Conservation (phyloP, 768 basidiomycete species). For the Mycena olivaceomarginata region DNA sequence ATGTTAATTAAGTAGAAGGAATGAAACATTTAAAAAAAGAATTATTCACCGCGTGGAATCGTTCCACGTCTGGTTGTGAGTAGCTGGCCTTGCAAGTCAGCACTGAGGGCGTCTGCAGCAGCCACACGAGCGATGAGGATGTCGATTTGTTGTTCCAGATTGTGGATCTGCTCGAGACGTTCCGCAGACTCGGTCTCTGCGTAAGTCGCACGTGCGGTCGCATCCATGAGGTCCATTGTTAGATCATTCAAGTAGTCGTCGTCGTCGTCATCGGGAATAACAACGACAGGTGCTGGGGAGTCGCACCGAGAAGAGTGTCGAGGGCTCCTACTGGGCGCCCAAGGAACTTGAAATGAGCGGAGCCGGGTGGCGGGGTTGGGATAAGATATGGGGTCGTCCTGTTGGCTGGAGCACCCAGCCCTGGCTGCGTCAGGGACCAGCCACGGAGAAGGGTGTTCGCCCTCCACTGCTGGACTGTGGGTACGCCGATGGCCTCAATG, state of each 20-base stretch:
- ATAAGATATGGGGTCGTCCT: too few relatives aligned
- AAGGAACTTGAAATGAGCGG: too few relatives aligned
- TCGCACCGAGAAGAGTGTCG: not conserved
- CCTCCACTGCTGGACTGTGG: constrained; percentile 6
- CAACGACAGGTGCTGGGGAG: not conserved
- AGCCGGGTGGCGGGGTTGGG: too few relatives aligned
- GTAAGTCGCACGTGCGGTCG: not conserved
- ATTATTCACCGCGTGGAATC: not conserved
- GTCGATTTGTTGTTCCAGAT: not conserved
- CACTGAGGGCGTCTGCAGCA: not conserved
- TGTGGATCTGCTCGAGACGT: not conserved
- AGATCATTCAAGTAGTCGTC: not conserved
- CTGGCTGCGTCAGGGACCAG: too few relatives aligned
- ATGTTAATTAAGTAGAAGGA: not conserved
- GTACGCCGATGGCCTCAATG: constrained; percentile 16
- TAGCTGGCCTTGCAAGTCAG: not conserved
- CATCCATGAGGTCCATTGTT: too few relatives aligned
- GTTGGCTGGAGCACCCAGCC: too few relatives aligned
- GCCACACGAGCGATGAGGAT: not conserved
- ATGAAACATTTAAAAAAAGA: not conserved
- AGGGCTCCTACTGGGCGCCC: constrained; percentile 6
- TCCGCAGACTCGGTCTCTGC: not conserved
- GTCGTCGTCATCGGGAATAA: constrained; percentile 13
- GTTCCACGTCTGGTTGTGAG: not conserved
- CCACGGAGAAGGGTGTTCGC: not conserved